These are phyloP conservation scores for Friedmanniomyces simplex DNA, from an alignment of 495 filamentous ascomycete genomes.

Conservation along the genomic window DNA sequence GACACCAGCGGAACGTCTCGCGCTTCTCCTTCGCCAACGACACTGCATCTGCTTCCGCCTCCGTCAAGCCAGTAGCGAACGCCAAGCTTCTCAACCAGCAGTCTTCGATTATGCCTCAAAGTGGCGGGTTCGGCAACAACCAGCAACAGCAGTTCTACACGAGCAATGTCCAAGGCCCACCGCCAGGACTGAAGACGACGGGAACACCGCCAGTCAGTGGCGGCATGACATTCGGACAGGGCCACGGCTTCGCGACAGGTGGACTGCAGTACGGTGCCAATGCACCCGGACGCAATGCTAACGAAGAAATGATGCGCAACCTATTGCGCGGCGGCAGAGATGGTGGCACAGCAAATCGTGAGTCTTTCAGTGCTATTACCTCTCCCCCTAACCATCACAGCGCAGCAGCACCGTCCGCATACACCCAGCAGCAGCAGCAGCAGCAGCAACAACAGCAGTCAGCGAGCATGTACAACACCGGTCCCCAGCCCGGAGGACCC, in stretches of 20 bases:
- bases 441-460: background rate
- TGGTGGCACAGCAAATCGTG: constrained; percentile 71
- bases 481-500: background rate
- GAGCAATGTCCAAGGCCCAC: constrained; percentile 72
- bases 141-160: constrained; percentile 53
- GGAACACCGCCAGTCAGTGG: constrained; percentile 78
- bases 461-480: background rate
- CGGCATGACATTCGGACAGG: constrained; percentile 66
- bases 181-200: constrained; percentile 88
- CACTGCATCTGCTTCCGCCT: constrained; percentile 47
- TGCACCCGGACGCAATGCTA: constrained; percentile 56
- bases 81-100: constrained; percentile 82
- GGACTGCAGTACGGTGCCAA: constrained; percentile 59
- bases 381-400: constrained; percentile 9
- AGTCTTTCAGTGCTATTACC: constrained; percentile 53
- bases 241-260: constrained; percentile 59
- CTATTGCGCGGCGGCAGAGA: constrained; percentile 55
- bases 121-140: constrained; percentile 34
- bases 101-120: constrained; percentile 71
- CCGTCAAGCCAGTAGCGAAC: constrained; percentile 73
- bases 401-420: constrained; percentile 43
- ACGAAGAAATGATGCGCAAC: constrained; percentile 70
- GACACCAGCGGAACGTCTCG: constrained; percentile 76
- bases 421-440: background rate
- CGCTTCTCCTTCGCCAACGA: constrained; percentile 85